Evolutionary conservation across 805 yeast species (phyloP).

Genomic region (Candida sithepensis): DNA sequence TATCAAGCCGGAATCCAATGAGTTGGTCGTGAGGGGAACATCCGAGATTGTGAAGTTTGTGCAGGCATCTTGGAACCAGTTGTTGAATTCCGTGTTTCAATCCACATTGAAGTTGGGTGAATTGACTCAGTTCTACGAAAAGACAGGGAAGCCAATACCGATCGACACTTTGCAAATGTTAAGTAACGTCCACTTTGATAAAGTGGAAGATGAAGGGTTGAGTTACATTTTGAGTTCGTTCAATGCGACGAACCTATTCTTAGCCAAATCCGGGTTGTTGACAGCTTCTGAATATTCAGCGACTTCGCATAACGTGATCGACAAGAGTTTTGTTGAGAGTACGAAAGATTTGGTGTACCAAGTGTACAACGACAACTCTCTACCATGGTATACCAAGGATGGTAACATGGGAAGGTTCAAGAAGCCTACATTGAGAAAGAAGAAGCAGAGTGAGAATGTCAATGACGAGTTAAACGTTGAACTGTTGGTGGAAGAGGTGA

Average conservation of each 20-base stretch:
- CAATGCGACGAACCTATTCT: conserved; percentile 17
- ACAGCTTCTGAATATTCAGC: conserved; percentile 27
- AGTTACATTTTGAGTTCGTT: conserved; percentile 29
- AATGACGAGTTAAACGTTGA: not conserved
- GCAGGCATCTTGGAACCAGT: conserved; percentile 31
- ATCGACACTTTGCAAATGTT: conserved; percentile 23
- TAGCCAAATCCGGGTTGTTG: conserved; percentile 26
- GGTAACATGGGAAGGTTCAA: conserved; percentile 21
- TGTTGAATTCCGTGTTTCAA: conserved; percentile 26
- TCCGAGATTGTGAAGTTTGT: conserved; percentile 28
- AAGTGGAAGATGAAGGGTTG: conserved; percentile 20
- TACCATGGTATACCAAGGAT: conserved; percentile 30
- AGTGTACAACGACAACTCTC: conserved; percentile 19
- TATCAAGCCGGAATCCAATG: conserved; percentile 22
- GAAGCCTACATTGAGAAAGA: conserved; percentile 11
- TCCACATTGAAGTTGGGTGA: conserved; percentile 19
- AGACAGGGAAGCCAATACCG: conserved; percentile 20
- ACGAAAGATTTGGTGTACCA: conserved; percentile 6
- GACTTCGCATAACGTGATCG: conserved; percentile 10
- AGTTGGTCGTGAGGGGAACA: conserved; percentile 28
- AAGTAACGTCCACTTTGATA: conserved; percentile 32
- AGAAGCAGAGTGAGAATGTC: too few relatives aligned
- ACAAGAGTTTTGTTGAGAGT: conserved; percentile 6
- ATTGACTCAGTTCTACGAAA: conserved; percentile 16
- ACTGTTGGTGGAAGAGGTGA: conserved; percentile 6